These are phyloP conservation scores for Prunus salicina DNA, from an alignment of 306 rosid genomes.

Conservation along the genomic window DNA sequence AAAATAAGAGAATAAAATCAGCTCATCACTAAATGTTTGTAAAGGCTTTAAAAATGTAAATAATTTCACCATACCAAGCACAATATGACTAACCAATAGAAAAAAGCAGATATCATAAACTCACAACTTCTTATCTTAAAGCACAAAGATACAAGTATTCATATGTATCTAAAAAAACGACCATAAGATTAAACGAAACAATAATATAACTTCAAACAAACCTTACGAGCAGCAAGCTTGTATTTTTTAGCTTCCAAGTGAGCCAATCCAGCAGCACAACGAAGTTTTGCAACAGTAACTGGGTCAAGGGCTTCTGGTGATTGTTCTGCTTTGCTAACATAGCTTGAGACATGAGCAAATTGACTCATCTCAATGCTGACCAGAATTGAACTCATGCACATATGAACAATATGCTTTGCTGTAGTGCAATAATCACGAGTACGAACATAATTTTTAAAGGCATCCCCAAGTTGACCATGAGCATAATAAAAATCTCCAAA, in stretches of 20 bases:
- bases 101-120: not conserved
- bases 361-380: conserved; percentile 99
- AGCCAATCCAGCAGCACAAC: conserved; percentile 96
- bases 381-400: conserved; percentile 90
- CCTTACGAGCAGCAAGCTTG: conserved; percentile 99
- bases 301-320: conserved; percentile 61
- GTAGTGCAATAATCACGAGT: conserved; percentile 99
- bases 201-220: conserved; percentile 24
- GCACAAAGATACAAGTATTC: not conserved
- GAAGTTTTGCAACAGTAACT: conserved; percentile 57
- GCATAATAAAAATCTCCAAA: conserved; percentile 94
- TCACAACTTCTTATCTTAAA: not conserved
- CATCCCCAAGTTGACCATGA: conserved; percentile 87
- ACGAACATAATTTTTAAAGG: conserved; percentile 86
- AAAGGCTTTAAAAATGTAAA: not conserved
- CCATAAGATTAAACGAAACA: not conserved
- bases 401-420: conserved; percentile 87
- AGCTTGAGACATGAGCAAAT: conserved; percentile 87
- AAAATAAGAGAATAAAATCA: not conserved
- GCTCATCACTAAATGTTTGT: not conserved
- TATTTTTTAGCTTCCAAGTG: conserved; percentile 89
- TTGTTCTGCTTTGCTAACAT: conserved; percentile 90
- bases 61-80: not conserved
- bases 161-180: not conserved
- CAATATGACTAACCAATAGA: not conserved